phyloP scores from a whole-genome alignment of 306 rosid genomes.

The Crotalaria pallida region DNA sequence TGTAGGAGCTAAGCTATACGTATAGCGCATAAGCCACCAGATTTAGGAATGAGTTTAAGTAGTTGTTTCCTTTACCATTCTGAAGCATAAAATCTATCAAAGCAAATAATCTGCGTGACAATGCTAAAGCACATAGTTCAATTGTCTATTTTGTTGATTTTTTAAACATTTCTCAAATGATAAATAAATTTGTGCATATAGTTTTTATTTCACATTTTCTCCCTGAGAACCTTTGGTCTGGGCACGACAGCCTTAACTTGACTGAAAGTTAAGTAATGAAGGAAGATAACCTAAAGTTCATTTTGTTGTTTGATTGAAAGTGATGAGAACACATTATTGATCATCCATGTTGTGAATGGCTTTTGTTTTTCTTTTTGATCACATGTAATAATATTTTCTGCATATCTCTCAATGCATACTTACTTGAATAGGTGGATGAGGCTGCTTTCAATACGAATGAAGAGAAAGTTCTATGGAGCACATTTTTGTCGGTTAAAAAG shows the following conservation, averaged over 20 bases:
- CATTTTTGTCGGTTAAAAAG: conserved; percentile 53
- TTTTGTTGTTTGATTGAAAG: not conserved
- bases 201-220: not conserved
- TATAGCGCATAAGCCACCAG: not conserved
- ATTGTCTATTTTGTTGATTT: not conserved
- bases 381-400: not conserved
- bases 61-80: not conserved
- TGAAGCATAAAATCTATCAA: not conserved
- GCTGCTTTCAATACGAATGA: conserved; percentile 66
- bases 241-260: not conserved
- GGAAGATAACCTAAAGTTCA: not conserved
- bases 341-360: not conserved
- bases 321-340: not conserved
- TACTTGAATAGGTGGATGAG: conserved; percentile 59
- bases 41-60: not conserved
- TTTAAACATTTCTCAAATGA: not conserved
- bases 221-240: not conserved
- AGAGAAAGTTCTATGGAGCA: conserved; percentile 70
- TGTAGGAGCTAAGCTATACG: not conserved
- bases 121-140: not conserved
- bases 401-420: not conserved
- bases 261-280: not conserved
- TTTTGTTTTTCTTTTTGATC: not conserved
- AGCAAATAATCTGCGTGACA: not conserved
- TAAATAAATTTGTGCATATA: not conserved